Percentiles rank a stretch among this genome's conserved stretches.
phyloP scores from a whole-genome alignment of 208 protist genomes.

The Tetramitus jugosus region DNA sequence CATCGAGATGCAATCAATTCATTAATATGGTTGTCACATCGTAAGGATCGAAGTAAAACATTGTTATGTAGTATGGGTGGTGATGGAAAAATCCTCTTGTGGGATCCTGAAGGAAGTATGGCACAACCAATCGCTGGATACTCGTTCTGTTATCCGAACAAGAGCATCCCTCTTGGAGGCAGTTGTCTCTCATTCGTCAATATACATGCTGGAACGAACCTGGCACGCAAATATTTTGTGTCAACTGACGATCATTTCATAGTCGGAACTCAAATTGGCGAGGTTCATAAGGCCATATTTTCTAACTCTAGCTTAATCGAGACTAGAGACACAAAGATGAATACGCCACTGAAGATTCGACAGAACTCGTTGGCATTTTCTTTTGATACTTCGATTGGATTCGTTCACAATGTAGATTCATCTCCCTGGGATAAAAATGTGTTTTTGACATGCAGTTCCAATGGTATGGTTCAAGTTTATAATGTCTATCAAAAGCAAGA shows the following conservation, averaged over 20 bases:
- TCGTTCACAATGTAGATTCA: constrained; percentile 57
- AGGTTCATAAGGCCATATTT: neutral
- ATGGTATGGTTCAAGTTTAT: constrained; percentile 67
- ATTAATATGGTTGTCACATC: constrained; percentile 31
- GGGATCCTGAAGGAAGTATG: constrained; percentile 58
- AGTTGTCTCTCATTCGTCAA: neutral
- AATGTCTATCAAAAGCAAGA: constrained; percentile 57
- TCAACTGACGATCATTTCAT: neutral
- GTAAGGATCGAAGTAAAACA: neutral
- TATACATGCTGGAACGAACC: neutral
- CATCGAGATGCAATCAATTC: constrained; percentile 60
- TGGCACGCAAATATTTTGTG: neutral
- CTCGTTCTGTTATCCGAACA: constrained; percentile 33
- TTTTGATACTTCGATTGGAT: constrained; percentile 50
- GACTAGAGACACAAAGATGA: neutral
- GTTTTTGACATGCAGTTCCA: constrained; percentile 65
- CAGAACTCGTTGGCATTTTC: neutral
- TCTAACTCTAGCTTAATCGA: neutral
- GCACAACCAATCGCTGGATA: constrained; percentile 50
- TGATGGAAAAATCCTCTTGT: constrained; percentile 63
- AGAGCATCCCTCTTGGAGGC: neutral
- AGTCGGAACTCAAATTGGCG: neutral
- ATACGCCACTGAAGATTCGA: neutral
- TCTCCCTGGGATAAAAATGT: constrained; percentile 75
- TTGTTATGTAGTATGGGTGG: constrained; percentile 23